Evolutionary conservation across 2,329 filamentous ascomycete genomes (phyloP).

Genomic region (Fusarium foetens): DNA sequence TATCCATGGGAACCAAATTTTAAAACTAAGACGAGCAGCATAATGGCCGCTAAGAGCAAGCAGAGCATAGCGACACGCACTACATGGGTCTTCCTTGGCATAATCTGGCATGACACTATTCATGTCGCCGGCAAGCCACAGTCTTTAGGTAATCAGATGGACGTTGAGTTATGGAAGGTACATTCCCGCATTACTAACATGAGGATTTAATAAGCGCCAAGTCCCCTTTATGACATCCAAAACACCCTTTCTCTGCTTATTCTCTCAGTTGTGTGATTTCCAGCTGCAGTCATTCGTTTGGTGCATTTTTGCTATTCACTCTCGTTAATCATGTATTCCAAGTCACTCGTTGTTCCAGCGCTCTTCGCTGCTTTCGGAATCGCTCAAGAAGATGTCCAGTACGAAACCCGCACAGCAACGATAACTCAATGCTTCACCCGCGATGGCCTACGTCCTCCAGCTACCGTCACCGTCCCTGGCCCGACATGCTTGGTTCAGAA

Average conservation of each 20-base stretch:
- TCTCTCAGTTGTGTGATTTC: background rate
- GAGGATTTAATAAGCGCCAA: background rate
- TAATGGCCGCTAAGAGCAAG: background rate
- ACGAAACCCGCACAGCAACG: slow-evolving; percentile 20
- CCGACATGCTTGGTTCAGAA: slow-evolving; percentile 2
- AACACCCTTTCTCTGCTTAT: too few species aligned
- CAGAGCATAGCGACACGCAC: background rate
- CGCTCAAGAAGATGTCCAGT: slow-evolving; percentile 5
- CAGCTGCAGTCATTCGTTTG: slow-evolving; percentile 3
- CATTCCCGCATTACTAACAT: background rate
- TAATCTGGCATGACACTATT: background rate
- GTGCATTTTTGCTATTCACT: background rate
- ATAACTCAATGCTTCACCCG: slow-evolving; percentile 26
- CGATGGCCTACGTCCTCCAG: background rate
- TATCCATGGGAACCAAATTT: background rate
- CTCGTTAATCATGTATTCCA: slow-evolving; percentile 9
- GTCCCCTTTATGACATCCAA: background rate
- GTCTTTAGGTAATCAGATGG: background rate
- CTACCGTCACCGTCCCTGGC: background rate
- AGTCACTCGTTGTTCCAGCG: slow-evolving; percentile 4
- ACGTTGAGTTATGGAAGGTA: background rate
- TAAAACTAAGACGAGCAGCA: background rate
- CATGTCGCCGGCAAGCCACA: background rate
- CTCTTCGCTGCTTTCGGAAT: background rate
- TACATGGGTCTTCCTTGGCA: background rate